Base-by-base conservation (phyloP, 352 stramenopile genomes). In the Phytophthora constricta region DNA sequence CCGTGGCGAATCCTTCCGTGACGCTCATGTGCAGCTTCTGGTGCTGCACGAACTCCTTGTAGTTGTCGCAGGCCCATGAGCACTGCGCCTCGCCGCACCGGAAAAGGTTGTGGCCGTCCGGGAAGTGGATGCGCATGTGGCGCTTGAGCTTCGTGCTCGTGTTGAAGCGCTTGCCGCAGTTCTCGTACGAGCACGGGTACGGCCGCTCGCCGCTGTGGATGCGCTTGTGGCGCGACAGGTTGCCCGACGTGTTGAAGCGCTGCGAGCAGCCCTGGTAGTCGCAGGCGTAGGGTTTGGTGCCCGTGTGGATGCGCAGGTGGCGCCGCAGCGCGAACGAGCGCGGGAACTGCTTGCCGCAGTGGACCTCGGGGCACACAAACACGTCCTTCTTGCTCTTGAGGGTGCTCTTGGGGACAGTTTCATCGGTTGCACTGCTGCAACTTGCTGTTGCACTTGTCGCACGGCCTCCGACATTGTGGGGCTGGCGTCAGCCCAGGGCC, bases 231-330 rank as follows among this genome's bases (percentile, higher is more conserved):
- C 88, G 85, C 59, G 85, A 94, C 5, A 96, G 54, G 63, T 96
- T 96, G 10, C 88, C 88, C 11, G 88, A 96, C 68, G 88, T 96
- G 68, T 93, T 95, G 71, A 96, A 96, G 11, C 85, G 75, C 64
- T 93, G 83, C 39, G 72, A 41, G 66, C 86, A 95, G 65, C 86
- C 86, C 5, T 90, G 69, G 53, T 82, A 82, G 70, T 95, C 85
- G 48, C 88, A 96, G 20, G 68, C 82, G 67, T 95, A 96, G 22
- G 86, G 88, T 55, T 93, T 93, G 48, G 67, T 92, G 61, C 86
- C 85, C 33, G 87, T 95, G 71, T 95, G 87, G 62, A 94, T 95
- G 59, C 88, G 86, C 84, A 88, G 85, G 64, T 96, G 88, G 23
- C 88, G 76, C 28, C 87, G 77, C 56, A 96, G 73, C 34, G 88